A percentile compares a stretch with the other conserved stretches of the same genome.
Evolutionary conservation across 495 filamentous ascomycete genomes (phyloP).

Genomic region (Neurospora hispaniola): DNA sequence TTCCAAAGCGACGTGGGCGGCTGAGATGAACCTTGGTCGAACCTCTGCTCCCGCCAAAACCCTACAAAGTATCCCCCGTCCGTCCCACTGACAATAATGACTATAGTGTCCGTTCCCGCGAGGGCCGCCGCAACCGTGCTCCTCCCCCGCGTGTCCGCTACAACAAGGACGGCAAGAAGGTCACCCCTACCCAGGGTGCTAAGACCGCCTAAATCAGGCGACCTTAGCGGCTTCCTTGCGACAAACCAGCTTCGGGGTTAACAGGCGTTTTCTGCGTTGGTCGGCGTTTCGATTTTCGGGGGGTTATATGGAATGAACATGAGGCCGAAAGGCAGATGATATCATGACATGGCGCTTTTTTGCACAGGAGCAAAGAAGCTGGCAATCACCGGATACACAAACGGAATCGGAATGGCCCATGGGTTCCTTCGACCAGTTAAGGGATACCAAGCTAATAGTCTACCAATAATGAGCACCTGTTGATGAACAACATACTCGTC

Average conservation of each 20-base stretch:
- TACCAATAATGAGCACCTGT: conserved; percentile 24
- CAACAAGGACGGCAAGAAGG: conserved; percentile 99
- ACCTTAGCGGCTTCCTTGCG: conserved; percentile 6
- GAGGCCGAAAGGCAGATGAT: conserved; percentile 17
- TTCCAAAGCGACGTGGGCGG: conserved; percentile 33
- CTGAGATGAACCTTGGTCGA: conserved; percentile 53
- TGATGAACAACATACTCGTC: conserved; percentile 7
- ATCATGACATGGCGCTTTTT: conserved; percentile 18
- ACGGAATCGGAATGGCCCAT: conserved; percentile 8
- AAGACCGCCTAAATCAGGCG: conserved; percentile 26
- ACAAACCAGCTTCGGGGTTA: conserved; percentile 12
- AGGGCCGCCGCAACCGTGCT: conserved; percentile 96
- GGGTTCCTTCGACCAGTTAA: conserved; percentile 10
- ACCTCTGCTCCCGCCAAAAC: conserved; percentile 28
- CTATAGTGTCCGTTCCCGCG: conserved; percentile 86
- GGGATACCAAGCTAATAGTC: conserved; percentile 22
- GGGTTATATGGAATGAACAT: conserved; percentile 2
- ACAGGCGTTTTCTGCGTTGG: conserved; percentile 11
- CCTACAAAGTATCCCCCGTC: conserved; percentile 11
- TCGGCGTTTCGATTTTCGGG: conserved; percentile 15
- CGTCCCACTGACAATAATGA: conserved; percentile 26
- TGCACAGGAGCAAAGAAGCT: conserved; percentile 8
- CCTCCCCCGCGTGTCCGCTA: conserved; percentile 93
- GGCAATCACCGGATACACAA: conserved; percentile 13
- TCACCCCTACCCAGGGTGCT: conserved; percentile 70